These are phyloP conservation scores for Talaromyces funiculosus DNA, from an alignment of 2,329 filamentous ascomycete genomes.

Conservation along the genomic window DNA sequence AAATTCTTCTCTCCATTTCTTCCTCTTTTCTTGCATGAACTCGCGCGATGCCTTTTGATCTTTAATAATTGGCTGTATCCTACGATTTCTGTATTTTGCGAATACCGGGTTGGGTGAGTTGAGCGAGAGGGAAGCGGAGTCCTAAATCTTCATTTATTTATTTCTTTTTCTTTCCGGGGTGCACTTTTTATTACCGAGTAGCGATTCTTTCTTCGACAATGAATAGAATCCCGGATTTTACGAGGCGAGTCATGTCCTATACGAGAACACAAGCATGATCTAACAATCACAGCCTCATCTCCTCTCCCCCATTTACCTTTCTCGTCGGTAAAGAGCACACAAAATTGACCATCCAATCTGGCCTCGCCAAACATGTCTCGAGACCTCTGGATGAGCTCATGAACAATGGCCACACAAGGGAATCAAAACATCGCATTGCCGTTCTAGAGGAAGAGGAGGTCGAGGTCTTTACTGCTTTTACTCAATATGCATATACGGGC, in stretches of 20 bases:
- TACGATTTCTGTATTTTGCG: not conserved
- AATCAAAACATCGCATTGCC: constrained; percentile 39
- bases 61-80: not conserved
- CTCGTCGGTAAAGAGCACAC: constrained; percentile 43
- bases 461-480: constrained; percentile 45
- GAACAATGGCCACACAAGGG: constrained; percentile 43
- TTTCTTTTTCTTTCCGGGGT: not conserved
- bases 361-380: constrained; percentile 41
- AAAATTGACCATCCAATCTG: constrained; percentile 44
- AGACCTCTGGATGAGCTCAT: constrained; percentile 40
- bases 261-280: not conserved
- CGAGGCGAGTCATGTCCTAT: constrained; percentile 22
- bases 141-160: not conserved
- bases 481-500: constrained; percentile 47
- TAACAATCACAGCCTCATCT: constrained; percentile 32
- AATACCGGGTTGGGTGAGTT: not conserved
- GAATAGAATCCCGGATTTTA: constrained; percentile 28
- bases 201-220: constrained; percentile 15
- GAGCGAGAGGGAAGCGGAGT: not conserved
- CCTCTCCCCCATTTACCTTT: constrained; percentile 42
- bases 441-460: constrained; percentile 45
- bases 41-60: not conserved
- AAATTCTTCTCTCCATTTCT: constrained; percentile 8
- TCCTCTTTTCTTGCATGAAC: constrained; percentile 12
- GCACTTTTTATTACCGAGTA: not conserved